These are phyloP conservation scores for Trypanosoma rangeli DNA, from an alignment of 208 protist genomes.

Conservation along the genomic window DNA sequence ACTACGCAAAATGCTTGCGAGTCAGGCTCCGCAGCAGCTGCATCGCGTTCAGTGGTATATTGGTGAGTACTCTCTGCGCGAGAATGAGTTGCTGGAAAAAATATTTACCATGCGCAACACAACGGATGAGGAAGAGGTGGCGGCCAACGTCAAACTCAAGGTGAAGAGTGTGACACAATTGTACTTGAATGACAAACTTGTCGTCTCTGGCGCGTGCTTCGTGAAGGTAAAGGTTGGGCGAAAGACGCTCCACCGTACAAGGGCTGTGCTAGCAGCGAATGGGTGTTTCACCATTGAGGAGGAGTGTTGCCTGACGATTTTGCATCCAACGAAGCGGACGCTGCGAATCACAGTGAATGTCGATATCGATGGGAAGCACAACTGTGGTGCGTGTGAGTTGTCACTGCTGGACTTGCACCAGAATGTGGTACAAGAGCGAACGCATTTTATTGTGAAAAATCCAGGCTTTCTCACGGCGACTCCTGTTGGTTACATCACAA, in stretches of 20 bases:
- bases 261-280: constrained; percentile 29
- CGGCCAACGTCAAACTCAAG: constrained; percentile 36
- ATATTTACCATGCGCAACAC: constrained; percentile 6
- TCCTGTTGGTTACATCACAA: constrained; percentile 64
- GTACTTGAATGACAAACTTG: constrained; percentile 36
- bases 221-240: constrained; percentile 55
- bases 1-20: constrained; percentile 51
- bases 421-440: constrained; percentile 49
- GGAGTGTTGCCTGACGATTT: constrained; percentile 40
- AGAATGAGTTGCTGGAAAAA: constrained; percentile 35
- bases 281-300: constrained; percentile 57
- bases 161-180: constrained; percentile 56
- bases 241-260: constrained; percentile 41
- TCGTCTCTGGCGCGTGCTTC: constrained; percentile 43
- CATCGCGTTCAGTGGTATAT: constrained; percentile 84
- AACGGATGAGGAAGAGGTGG: not conserved
- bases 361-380: constrained; percentile 33
- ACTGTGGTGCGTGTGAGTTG: constrained; percentile 62
- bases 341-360: constrained; percentile 54
- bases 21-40: constrained; percentile 43
- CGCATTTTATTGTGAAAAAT: constrained; percentile 64
- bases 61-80: constrained; percentile 53
- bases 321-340: constrained; percentile 39
- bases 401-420: constrained; percentile 57
- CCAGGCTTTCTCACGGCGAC: constrained; percentile 32